phyloP scores from a whole-genome alignment of 257 asterid genomes.

The Ophiorrhiza pumila region DNA sequence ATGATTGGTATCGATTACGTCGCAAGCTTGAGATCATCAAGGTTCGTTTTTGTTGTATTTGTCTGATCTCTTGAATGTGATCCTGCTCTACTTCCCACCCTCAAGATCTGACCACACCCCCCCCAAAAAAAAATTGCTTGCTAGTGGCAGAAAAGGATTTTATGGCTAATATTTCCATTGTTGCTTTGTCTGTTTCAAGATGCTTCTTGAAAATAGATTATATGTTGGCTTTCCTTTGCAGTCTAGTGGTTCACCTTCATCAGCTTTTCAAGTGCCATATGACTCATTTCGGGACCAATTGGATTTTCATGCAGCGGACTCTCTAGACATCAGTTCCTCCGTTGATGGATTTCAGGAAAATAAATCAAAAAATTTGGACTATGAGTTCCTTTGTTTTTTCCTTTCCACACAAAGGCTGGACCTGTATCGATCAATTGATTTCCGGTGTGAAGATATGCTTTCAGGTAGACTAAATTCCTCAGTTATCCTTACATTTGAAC shows the following conservation, averaged over 20 bases:
- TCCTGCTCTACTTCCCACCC: background rate
- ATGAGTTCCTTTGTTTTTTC: conserved; percentile 83
- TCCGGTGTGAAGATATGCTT: conserved; percentile 96
- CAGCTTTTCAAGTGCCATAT: conserved; percentile 82
- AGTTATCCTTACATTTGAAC: background rate
- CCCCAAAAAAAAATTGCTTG: background rate
- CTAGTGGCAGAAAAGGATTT: background rate
- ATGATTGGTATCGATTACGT: conserved; percentile 93
- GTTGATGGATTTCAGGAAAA: conserved; percentile 36
- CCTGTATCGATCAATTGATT: conserved; percentile 84
- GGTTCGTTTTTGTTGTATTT: conserved; percentile 34
- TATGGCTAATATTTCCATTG: background rate
- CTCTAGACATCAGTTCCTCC: conserved; percentile 30
- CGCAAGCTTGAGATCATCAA: conserved; percentile 92
- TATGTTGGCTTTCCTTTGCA: conserved; percentile 29
- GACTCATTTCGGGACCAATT: conserved; percentile 60
- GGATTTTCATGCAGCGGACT: conserved; percentile 35
- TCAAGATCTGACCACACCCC: background rate
- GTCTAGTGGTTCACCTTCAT: conserved; percentile 76
- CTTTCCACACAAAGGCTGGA: conserved; percentile 79
- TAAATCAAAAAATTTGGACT: conserved; percentile 58
- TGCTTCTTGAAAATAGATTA: background rate
- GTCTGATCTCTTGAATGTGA: background rate
- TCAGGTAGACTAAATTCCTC: conserved; percentile 43
- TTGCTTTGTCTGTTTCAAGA: conserved; percentile 2